A percentile compares a stretch with the other conserved stretches of the same genome.
Evolutionary conservation across 768 basidiomycete genomes (phyloP).

Genomic region (Leccinum longicurvipes): DNA sequence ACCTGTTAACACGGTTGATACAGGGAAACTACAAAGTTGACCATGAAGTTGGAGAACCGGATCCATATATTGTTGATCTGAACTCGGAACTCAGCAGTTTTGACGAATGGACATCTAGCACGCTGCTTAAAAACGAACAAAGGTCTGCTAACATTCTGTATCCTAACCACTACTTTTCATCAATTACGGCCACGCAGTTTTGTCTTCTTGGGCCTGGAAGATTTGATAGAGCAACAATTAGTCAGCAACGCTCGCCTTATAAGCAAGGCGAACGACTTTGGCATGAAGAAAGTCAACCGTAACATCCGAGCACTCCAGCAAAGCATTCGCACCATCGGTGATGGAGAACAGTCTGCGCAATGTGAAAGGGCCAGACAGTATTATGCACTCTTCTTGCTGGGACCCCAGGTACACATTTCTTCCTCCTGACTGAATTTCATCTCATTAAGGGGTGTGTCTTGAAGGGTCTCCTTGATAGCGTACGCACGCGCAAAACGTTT

Average conservation of each 20-base stretch:
- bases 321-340: constrained; percentile 73
- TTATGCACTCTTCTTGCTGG: constrained; percentile 71
- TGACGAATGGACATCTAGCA: constrained; percentile 64
- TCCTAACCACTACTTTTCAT: not conserved
- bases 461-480: constrained; percentile 74
- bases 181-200: constrained; percentile 50
- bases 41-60: constrained; percentile 85
- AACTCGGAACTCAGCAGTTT: constrained; percentile 75
- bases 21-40: constrained; percentile 86
- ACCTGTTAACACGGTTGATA: constrained; percentile 8
- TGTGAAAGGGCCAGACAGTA: constrained; percentile 77
- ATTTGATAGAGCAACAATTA: constrained; percentile 80
- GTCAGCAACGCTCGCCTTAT: constrained; percentile 73
- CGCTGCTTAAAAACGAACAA: constrained; percentile 62
- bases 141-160: constrained; percentile 45
- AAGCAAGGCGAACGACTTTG: constrained; percentile 64
- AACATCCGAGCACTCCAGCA: constrained; percentile 93
- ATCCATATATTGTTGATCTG: constrained; percentile 82
- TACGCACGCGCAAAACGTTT: constrained; percentile 62
- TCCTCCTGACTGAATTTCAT: not conserved
- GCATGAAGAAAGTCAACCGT: constrained; percentile 82
- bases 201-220: constrained; percentile 80
- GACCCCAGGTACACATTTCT: constrained; percentile 60
- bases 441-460: not conserved
- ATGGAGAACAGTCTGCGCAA: constrained; percentile 56